These are phyloP conservation scores for Hygrophorus russula DNA, from an alignment of 768 basidiomycete species.

Conservation along the genomic window DNA sequence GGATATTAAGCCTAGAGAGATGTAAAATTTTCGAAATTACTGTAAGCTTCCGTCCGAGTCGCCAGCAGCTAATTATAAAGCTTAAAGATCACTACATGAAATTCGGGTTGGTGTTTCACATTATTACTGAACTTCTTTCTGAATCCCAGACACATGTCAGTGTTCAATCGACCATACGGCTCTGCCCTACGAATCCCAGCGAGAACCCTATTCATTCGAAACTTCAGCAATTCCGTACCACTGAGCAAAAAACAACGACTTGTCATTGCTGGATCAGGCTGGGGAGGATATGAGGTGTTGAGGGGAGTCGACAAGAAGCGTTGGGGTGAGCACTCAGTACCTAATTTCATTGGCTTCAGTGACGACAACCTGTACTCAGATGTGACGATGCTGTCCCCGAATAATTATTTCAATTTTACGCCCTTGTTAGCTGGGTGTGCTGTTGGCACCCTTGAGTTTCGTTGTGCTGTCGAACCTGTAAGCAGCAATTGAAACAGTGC, in stretches of 20 bases:
- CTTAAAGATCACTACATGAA: too few relatives aligned
- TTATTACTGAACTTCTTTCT: too few relatives aligned
- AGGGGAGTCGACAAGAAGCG: conserved; percentile 57
- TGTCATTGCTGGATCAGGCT: conserved; percentile 66
- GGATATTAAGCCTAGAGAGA: too few relatives aligned
- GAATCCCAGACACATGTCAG: too few relatives aligned
- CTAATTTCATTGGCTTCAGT: conserved; percentile 1
- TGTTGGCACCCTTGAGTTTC: conserved; percentile 77
- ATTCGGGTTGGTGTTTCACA: too few relatives aligned
- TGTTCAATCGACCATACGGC: too few relatives aligned
- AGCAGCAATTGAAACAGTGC: conserved; percentile 14
- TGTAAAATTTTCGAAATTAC: too few relatives aligned
- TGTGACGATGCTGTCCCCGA: conserved; percentile 57
- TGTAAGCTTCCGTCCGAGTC: too few relatives aligned
- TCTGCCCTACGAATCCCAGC: too few relatives aligned
- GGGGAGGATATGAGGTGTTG: conserved; percentile 68
- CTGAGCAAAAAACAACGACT: conserved; percentile 30
- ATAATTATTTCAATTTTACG: conserved; percentile 57
- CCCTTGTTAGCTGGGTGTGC: conserved; percentile 60
- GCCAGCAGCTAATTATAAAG: too few relatives aligned
- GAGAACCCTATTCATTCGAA: conserved; percentile 11
- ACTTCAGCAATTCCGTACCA: conserved; percentile 27
- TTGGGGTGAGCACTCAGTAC: conserved; percentile 38
- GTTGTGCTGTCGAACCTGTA: conserved; percentile 74
- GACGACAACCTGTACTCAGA: conserved; percentile 24